These are phyloP conservation scores for Pleurotus ostreatus DNA, from an alignment of 768 basidiomycete genomes.

Conservation along the genomic window DNA sequence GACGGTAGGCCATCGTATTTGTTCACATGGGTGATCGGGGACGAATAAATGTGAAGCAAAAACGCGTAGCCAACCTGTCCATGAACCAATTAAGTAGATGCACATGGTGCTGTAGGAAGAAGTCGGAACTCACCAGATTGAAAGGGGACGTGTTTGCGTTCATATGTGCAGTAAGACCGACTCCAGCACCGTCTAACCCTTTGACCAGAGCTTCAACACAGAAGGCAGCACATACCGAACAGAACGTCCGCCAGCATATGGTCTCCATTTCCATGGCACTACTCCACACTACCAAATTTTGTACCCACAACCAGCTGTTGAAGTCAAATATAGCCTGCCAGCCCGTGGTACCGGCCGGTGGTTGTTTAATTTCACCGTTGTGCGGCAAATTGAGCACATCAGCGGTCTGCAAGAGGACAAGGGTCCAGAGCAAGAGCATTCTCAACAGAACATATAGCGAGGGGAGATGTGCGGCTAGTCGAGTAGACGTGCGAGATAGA, in stretches of 20 bases:
- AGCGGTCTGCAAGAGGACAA: conserved; percentile 57
- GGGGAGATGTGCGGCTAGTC: conserved; percentile 57
- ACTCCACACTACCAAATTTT: conserved; percentile 40
- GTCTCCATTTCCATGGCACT: conserved; percentile 49
- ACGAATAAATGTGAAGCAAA: conserved; percentile 69
- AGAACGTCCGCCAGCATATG: conserved; percentile 74
- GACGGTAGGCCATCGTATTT: conserved; percentile 44
- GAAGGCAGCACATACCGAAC: conserved; percentile 60
- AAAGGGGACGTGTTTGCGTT: conserved; percentile 57
- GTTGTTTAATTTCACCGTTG: background rate
- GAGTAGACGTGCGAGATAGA: conserved; percentile 53
- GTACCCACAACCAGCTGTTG: conserved; percentile 20
- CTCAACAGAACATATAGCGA: conserved; percentile 59
- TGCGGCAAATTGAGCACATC: conserved; percentile 20
- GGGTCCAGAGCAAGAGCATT: conserved; percentile 52
- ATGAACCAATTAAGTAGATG: background rate
- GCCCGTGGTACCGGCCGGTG: conserved; percentile 23
- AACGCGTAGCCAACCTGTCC: conserved; percentile 72
- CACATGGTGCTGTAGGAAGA: background rate
- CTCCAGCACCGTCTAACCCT: conserved; percentile 60
- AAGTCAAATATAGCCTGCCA: conserved; percentile 15
- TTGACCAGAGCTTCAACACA: conserved; percentile 63
- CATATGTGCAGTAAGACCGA: conserved; percentile 31
- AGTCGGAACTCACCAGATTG: conserved; percentile 51
- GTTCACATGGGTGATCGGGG: conserved; percentile 52